phyloP scores from a whole-genome alignment of 768 basidiomycete species.

The Podaxis mareebaensis region DNA sequence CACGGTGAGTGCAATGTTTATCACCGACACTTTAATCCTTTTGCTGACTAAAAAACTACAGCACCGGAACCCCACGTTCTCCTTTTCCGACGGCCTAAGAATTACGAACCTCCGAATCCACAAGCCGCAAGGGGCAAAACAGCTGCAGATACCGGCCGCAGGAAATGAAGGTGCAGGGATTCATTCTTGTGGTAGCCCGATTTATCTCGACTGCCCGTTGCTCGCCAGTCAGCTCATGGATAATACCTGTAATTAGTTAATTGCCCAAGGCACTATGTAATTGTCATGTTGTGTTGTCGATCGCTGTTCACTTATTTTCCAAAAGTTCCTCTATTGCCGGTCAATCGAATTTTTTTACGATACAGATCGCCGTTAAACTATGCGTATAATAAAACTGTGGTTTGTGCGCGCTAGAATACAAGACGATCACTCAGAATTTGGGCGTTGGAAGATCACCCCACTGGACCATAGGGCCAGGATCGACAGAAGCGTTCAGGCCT shows the following conservation, averaged over 20 bases:
- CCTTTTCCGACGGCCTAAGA: conserved; percentile 83
- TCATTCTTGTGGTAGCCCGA: not conserved
- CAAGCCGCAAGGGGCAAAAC: conserved; percentile 37
- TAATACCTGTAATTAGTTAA: conserved; percentile 2
- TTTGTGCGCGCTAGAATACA: not conserved
- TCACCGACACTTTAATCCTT: not conserved
- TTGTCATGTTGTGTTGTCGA: conserved; percentile 20
- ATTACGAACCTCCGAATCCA: conserved; percentile 58
- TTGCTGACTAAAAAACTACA: conserved; percentile 28
- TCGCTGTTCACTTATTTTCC: conserved; percentile 4
- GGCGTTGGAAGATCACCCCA: conserved; percentile 74
- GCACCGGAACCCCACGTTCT: conserved; percentile 94
- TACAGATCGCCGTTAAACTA: conserved; percentile 1
- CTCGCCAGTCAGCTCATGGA: conserved; percentile 2
- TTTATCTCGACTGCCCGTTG: not conserved
- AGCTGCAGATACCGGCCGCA: conserved; percentile 29
- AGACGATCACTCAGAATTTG: conserved; percentile 42
- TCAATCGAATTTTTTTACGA: not conserved
- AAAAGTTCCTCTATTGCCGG: conserved; percentile 9
- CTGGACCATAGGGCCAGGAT: conserved; percentile 66
- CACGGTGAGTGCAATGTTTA: conserved; percentile 61
- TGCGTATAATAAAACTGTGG: not conserved
- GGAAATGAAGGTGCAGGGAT: conserved; percentile 24
- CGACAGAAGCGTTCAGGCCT: conserved; percentile 50
- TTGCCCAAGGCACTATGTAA: conserved; percentile 7